Base-by-base conservation (phyloP, 1,284 basidiomycete species). In the Macrocystidia cucumis region DNA sequence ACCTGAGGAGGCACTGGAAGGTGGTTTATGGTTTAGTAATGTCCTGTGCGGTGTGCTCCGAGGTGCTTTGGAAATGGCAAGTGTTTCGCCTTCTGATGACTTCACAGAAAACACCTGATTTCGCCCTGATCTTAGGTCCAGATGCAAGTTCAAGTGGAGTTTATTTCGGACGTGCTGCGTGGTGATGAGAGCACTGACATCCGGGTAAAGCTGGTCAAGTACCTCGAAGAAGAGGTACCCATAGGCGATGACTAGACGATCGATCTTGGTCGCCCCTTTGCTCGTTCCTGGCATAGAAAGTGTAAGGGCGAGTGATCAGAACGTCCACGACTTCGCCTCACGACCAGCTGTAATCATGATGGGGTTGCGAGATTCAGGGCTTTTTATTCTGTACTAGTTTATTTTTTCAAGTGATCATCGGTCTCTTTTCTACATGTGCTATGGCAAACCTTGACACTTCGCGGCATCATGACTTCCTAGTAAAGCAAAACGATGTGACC, bases 151-250 rank as follows among this genome's bases (percentile, higher is more conserved):
- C 85, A 92, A 45, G 83, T 79, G 12, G 77, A 79, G 35, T 98
- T 98, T 59, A 57, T 96, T 11, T 90, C 90, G 2, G 96, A 99
- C 50, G 77, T 83, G 9, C 67, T 98, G 42, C 69, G 91, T 40
- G 96, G 96, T 1, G 95, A 98, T 54, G 95, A 98, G 49, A 78
- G 69, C 41, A 98, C 96, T 7, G 93, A 97, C 60, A 84, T 99
- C 45, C 75, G 87, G 35, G 93, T 99, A 36, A 83, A 78, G 42
- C 65, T 99, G 43, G 63, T 96, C 40, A 88, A 91, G 55, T 86
- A 95, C 54, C 62, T 98, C 44, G 95, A 99, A 54, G 96, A 99
- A 59, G 93, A 98, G 56, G 75, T 88, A 12, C 85, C 85, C 4
- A 67, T 81, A 14, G 85, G 79, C 41, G 85, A 89, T 47, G 85